Percentiles rank a stretch among this genome's conserved stretches.
Conservation (phyloP, 129 eudicot species). For the Arctium minus region DNA sequence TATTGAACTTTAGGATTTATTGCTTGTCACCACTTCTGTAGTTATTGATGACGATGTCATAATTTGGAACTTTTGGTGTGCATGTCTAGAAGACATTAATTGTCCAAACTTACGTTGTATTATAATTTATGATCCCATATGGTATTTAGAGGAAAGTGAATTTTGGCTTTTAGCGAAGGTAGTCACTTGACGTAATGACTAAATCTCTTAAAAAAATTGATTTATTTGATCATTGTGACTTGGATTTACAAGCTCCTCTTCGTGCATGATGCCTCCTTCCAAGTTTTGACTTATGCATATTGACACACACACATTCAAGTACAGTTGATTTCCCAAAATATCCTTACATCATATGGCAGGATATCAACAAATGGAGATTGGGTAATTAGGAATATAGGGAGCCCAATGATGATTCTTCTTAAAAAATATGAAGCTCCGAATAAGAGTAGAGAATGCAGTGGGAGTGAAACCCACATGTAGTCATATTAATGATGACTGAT, state of each 20-base stretch:
- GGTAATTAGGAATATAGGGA: not conserved
- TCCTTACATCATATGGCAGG: not conserved
- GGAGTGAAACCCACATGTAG: conserved; percentile 1
- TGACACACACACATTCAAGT: not conserved
- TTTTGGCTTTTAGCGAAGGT: conserved; percentile 1
- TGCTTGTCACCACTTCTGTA: not conserved
- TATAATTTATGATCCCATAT: not conserved
- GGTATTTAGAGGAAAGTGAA: conserved; percentile 4
- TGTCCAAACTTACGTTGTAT: not conserved
- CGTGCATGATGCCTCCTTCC: not conserved
- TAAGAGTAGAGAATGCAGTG: not conserved
- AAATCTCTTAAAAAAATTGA: not conserved
- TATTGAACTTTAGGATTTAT: not conserved
- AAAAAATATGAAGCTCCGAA: not conserved
- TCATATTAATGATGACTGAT: not conserved
- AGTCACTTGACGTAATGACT: conserved; percentile 4
- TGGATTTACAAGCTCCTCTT: not conserved
- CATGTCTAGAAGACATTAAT: not conserved
- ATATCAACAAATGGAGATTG: not conserved
- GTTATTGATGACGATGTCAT: conserved; percentile 24
- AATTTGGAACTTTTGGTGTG: conserved; percentile 9
- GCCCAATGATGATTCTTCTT: not conserved
- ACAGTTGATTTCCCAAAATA: not conserved
- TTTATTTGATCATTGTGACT: not conserved
- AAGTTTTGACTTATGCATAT: not conserved